Percentiles rank a stretch among this genome's conserved stretches.
Evolutionary conservation across 169 alveolate genomes (phyloP).

Genomic region (Plasmodium blacklocki): DNA sequence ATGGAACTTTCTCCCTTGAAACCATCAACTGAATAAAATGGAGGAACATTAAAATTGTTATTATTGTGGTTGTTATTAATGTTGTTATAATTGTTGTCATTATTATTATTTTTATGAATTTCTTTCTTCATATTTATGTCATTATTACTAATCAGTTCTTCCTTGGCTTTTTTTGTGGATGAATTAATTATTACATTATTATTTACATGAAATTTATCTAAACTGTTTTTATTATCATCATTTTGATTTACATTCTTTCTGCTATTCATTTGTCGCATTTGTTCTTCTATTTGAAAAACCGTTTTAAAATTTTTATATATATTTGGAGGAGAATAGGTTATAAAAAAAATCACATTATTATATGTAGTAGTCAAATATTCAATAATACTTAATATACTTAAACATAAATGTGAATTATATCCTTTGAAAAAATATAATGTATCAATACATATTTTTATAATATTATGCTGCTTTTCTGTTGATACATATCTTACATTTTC

Average conservation of each 20-base stretch:
- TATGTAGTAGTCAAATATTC: slow-evolving; percentile 68
- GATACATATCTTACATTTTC: slow-evolving; percentile 57
- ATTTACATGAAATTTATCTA: neutral
- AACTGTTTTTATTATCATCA: neutral
- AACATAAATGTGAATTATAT: slow-evolving; percentile 59
- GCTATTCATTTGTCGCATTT: neutral
- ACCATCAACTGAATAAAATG: neutral
- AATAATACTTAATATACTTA: slow-evolving; percentile 62
- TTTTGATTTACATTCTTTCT: neutral
- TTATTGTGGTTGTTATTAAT: neutral
- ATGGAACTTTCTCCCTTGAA: neutral
- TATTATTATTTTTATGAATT: neutral
- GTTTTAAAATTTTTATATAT: slow-evolving; percentile 45
- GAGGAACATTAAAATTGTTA: neutral
- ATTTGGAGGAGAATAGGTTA: slow-evolving; percentile 74
- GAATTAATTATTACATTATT: neutral
- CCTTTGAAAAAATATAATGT: slow-evolving; percentile 72
- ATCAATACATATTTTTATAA: slow-evolving; percentile 71
- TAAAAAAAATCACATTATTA: slow-evolving; percentile 60
- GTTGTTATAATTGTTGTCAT: neutral
- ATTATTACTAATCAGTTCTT: neutral
- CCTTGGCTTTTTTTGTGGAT: neutral
- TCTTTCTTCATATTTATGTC: neutral
- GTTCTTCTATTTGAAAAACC: slow-evolving; percentile 50
- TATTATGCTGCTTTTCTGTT: slow-evolving; percentile 65